Base-by-base conservation (phyloP, 768 basidiomycete species). In the Bullera alba region DNA sequence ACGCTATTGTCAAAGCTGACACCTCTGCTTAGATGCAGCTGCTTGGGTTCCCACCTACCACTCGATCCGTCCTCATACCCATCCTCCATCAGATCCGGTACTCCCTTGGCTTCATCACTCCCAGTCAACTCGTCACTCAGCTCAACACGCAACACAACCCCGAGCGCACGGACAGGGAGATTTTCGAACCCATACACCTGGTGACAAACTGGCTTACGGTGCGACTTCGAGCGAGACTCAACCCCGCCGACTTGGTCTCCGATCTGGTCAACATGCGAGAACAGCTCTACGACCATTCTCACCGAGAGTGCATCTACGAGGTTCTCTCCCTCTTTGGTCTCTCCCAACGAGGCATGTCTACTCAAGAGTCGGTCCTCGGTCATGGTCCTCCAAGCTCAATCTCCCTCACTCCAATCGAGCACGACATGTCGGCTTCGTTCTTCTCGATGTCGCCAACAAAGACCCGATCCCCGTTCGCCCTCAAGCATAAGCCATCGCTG, bases 51-150 rank as follows among this genome's bases (percentile, higher is more conserved):
- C 25, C 44, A 14, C 25, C 41, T 14, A 53, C 36, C 22, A 30
- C 46, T 3, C 46, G 41, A 36, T 37, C 47, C 30, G 46, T 29
- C 34, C 53, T 60, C 22, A 21, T 60, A 29, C 51, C 58, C 21
- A 53, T 54, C 30, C n/a, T 66, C 16, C 54, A 55, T 10, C 38
- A 56, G n/a, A 42, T 63, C 51, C 48, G 64, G 7, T 63, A 54
- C 46, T 34, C 46, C 19, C 49, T 63, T 19, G 64, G 64, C 15
- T 58, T 63, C 27, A 44, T 56, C 34, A 53, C 61, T 19, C 50
- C 44, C 15, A 41, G 46, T 8, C 64, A 66, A 30, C 56, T 66
- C 25, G 49, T 60, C 51, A 53, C 51, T 12, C 46, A 53, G 21
- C 23, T 63, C 36, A 63, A 66, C 39, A 25, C 44, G 15, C 39